A percentile compares a stretch with the other conserved stretches of the same genome.
Conservation (phyloP, 1,284 basidiomycete species). For the Ceratobasidium theobromae region DNA sequence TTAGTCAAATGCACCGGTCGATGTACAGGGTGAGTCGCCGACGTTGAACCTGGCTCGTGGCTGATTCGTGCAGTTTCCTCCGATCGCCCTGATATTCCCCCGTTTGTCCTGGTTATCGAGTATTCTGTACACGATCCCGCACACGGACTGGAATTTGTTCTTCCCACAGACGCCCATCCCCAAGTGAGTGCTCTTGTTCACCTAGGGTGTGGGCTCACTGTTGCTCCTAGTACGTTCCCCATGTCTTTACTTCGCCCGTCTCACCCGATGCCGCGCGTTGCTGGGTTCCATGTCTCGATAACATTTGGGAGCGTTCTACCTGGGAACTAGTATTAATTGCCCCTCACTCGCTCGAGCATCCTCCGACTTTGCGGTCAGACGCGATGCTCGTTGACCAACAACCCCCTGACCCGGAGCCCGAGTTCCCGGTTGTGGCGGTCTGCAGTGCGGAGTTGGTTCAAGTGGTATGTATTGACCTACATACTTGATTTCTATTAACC, state of each 20-base stretch:
- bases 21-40: conserved; percentile 34
- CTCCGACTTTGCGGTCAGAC: conserved; percentile 29
- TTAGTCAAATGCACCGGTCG: conserved; percentile 34
- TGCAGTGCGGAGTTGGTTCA: conserved; percentile 94
- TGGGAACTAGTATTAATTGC: conserved; percentile 99
- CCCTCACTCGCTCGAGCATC: conserved; percentile 79
- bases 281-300: conserved; percentile 98
- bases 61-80: conserved; percentile 2
- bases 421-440: conserved; percentile 79
- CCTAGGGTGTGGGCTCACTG: conserved; percentile 18
- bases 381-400: conserved; percentile 23
- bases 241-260: conserved; percentile 88
- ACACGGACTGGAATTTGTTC: conserved; percentile 85
- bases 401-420: conserved; percentile 43
- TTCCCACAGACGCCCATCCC: conserved; percentile 77
- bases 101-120: conserved; percentile 7
- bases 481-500: conserved; percentile 34
- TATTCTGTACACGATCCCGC: conserved; percentile 64
- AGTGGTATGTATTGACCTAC: conserved; percentile 58
- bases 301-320: conserved; percentile 93
- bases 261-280: conserved; percentile 89
- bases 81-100: conserved; percentile 29
- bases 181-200: conserved; percentile 61
- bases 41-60: background rate
- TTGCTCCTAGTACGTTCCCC: conserved; percentile 74